Evolutionary conservation across 805 yeast genomes (phyloP).

Genomic region (Pichia exigua): DNA sequence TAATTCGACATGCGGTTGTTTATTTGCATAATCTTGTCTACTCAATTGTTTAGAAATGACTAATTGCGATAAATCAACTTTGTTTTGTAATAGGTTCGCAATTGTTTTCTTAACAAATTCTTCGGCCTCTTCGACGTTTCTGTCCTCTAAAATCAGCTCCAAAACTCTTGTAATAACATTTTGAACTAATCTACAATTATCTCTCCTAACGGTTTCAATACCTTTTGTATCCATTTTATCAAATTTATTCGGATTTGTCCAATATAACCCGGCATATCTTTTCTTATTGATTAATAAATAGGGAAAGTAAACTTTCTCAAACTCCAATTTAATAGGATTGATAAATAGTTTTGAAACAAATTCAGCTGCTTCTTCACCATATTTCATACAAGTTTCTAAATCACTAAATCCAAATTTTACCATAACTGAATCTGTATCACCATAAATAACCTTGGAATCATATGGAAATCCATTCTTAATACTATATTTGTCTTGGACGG

Average conservation of each 20-base stretch:
- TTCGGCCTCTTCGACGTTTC: conserved; percentile 82
- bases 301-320: conserved; percentile 95
- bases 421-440: conserved; percentile 99
- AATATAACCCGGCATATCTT: conserved; percentile 92
- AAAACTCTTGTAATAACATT: conserved; percentile 89
- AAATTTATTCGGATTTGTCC: conserved; percentile 88
- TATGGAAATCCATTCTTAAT: conserved; percentile 76
- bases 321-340: conserved; percentile 87
- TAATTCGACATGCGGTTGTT: conserved; percentile 94
- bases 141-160: conserved; percentile 74
- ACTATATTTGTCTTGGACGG: conserved; percentile 73
- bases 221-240: conserved; percentile 99
- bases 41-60: conserved; percentile 92
- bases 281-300: conserved; percentile 90
- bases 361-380: conserved; percentile 93
- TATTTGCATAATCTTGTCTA: conserved; percentile 84
- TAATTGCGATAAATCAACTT: conserved; percentile 85
- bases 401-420: conserved; percentile 87
- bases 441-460: conserved; percentile 89
- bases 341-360: conserved; percentile 72
- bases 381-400: conserved; percentile 73
- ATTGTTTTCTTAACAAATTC: conserved; percentile 79
- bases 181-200: conserved; percentile 90
- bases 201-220: conserved; percentile 96
- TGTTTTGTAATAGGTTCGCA: conserved; percentile 82